Base-by-base conservation (phyloP, 1,284 basidiomycete species). In the Violaceomyces palustris region DNA sequence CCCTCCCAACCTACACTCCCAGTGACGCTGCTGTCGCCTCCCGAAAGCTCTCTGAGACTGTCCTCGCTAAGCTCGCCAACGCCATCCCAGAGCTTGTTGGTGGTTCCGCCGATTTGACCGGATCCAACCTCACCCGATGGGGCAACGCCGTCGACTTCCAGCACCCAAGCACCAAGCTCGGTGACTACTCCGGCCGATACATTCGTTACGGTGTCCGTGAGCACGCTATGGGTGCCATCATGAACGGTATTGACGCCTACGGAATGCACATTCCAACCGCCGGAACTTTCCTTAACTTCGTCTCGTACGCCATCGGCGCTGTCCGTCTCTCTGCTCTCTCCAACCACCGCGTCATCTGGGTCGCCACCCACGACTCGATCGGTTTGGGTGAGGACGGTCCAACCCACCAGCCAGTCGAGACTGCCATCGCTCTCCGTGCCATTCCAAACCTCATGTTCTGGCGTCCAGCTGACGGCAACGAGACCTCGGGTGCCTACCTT, bases 201-300 rank as follows among this genome's bases (percentile, higher is more conserved):
- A 83, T 96, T 74, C 87, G 89, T 46, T 96, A 87, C 77, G 91
- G 91, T 83, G 90, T 96, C 49, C 88, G 91, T 77, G 91, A 96
- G 77, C 91, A 96, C 76, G 91, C 80, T 67, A 96, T 96, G 91
- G 88, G 86, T 69, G 91, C 91, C 54, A 89, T 94, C 72, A 88
- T 85, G 69, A 93, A 93, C 75, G 89, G 89, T 75, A 75, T 93
- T 54, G 76, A 79, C 60, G 89, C 88, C 14, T 93, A 91, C 75
- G 77, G 82, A 84, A 59, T 88, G 83, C 56, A 92, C 89, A 42
- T 93, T 90, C 84, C 75, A 88, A 58, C 58, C 24, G 42, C 58
- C 35, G 70, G 69, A 35, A 75, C 72, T 32, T 75, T 76, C 67
- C 58, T 70, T 82, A 93, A 92, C 82, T 94, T 94, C 74, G 87